These are phyloP conservation scores for Clarireedia hainanense DNA, from an alignment of 2,329 filamentous ascomycete species.

Conservation along the genomic window DNA sequence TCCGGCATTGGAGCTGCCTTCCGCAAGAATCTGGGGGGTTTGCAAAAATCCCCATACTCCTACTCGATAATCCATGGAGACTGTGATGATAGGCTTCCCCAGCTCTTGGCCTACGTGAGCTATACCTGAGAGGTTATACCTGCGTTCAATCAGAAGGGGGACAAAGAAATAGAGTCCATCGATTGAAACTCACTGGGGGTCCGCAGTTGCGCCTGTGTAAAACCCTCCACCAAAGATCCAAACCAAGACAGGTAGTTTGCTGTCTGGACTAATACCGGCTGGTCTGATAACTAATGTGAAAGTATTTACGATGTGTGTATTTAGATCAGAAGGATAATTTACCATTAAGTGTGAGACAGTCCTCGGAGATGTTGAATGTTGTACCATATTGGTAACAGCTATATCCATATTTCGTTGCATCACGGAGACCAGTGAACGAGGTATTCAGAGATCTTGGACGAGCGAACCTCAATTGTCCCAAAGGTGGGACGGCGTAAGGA, in stretches of 20 bases:
- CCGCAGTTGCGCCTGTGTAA: conserved; percentile 40
- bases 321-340: neutral
- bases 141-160: neutral
- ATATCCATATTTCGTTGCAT: conserved; percentile 36
- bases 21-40: conserved; percentile 41
- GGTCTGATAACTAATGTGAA: conserved; percentile 34
- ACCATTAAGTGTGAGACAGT: conserved; percentile 38
- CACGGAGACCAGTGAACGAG: conserved; percentile 33
- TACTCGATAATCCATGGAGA: conserved; percentile 55
- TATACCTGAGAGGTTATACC: conserved; percentile 57
- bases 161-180: neutral
- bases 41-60: conserved; percentile 61
- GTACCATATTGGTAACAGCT: conserved; percentile 40
- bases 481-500: conserved; percentile 40
- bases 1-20: conserved; percentile 57
- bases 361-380: conserved; percentile 36
- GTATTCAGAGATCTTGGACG: conserved; percentile 31
- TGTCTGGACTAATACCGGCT: conserved; percentile 25
- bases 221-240: conserved; percentile 56
- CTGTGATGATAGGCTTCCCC: conserved; percentile 43
- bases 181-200: conserved; percentile 34
- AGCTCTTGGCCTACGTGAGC: conserved; percentile 45
- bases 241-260: conserved; percentile 34
- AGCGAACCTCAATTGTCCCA: conserved; percentile 38
- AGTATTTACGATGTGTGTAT: neutral